Evolutionary conservation across 2,329 filamentous ascomycete genomes (phyloP), one percentile per base, ranked within the genome.

Genomic region (Geosmithia putterillii): DNA sequence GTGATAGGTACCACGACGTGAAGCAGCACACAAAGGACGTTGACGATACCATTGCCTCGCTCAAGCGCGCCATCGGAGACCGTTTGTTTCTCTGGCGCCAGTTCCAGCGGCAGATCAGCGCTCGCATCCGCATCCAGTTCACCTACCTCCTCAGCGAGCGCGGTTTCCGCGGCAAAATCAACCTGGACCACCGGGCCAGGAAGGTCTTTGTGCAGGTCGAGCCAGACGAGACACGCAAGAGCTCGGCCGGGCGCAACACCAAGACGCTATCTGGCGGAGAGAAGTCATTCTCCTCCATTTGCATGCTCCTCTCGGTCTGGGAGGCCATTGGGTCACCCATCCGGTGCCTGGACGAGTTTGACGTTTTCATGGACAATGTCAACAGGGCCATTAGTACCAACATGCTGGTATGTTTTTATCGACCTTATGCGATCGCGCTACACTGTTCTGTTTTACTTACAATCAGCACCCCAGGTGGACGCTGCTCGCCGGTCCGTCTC

Each of bases 291-390:
- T 94, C 89, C 3, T 95, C 90, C 4, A 94, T 96, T 46, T 98
- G 92, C 63, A 74, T 98, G 52, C 68, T 98, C 44, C 72, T 98
- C 25, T 79, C 88, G 2, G 82, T 98, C 17, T 98, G 92, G 92
- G 92, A 98, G 58, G 90, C 92, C 23, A 98, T 98, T 83, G 90
- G 92, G 10, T 94, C 88, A 17, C 90, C 89, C 1, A 83, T 98
- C 47, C 79, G 92, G 44, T 98, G 92, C 56, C 71, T 98, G 43
- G 92, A 98, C 62, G 92, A 98, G 63, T 98, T 96, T 57, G 92
- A 98, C 59, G 92, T 98, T 25, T 98, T 95, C 70, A 98, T 98
- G 92, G 92, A 98, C 63, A 87, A 83, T 52, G 86, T 96, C 46
- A 98, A 98, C 62, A 80, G 92, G 47, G 86, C 85, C 44, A 85